Evolutionary conservation across 495 filamentous ascomycete genomes (phyloP), one percentile per base, ranked within the genome.

Genomic region (Aspergillus nanangensis): DNA sequence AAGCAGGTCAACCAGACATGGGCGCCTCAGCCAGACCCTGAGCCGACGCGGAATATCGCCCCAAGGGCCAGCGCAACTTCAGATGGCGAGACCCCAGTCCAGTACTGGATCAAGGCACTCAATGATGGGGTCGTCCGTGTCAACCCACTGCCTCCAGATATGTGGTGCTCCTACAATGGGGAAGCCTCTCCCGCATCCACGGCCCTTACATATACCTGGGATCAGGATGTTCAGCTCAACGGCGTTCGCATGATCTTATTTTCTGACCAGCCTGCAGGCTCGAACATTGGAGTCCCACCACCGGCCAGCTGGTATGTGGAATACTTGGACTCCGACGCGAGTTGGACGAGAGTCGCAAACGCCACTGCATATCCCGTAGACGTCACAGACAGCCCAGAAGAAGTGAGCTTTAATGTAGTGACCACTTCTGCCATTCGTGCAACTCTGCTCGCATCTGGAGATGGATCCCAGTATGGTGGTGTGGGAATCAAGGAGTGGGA

Each of bases 91-190:
- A 44, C 41, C 3, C 41, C 41, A 0, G 35, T 44, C 18, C 41
- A 44, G 41, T 44, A 44, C 31, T 44, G 41, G 41, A n/a, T 44
- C 5, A 23, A 35, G 19, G 41, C 41, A 3, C 24, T 44, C 29
- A 34, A 44, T 35, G 41, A 44, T n/a, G 31, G 31, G 31, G 24
- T 44, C 20, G 27, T 44, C 9, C 41, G 41, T 8, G 29, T 34
- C 11, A 35, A 20, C 15, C 41, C 41, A n/a, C 18, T 44, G 29
- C 41, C 41, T 14, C 41, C 41, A 2, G 41, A 44, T 8, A 34
- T 34, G 11, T 44, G 41, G 41, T 15, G 41, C 8, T 44, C 41
- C 1, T 44, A 35, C 15, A 21, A 13, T 8, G 29, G 18, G 9
- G 18, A 17, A 7, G 29, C 33, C n/a, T 44, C 41, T 10, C 41